Evolutionary conservation across 768 basidiomycete genomes (phyloP).

Genomic region (Trametes maxima): DNA sequence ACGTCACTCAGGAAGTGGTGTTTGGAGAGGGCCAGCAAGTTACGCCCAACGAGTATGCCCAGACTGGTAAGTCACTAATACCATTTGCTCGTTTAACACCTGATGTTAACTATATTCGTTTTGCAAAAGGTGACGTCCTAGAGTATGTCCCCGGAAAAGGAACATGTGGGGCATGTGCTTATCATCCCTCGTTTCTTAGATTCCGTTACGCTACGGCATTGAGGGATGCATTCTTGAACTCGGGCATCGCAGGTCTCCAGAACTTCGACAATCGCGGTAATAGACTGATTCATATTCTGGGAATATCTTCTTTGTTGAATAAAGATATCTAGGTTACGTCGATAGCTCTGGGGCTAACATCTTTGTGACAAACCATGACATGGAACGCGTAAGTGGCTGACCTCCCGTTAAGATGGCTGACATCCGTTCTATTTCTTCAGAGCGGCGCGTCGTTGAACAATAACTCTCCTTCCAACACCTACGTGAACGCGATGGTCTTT

Average conservation of each 20-base stretch:
- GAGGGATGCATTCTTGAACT: constrained; percentile 51
- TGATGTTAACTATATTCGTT: not conserved
- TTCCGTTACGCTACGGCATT: constrained; percentile 63
- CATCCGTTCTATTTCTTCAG: constrained; percentile 27
- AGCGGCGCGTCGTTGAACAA: constrained; percentile 56
- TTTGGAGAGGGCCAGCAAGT: constrained; percentile 52
- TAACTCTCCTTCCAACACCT: constrained; percentile 65
- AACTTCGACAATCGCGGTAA: constrained; percentile 53
- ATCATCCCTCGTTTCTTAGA: constrained; percentile 18
- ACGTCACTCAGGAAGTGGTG: constrained; percentile 64
- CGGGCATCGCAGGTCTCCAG: constrained; percentile 54
- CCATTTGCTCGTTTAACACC: not conserved
- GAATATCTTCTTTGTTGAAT: not conserved
- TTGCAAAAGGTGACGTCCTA: constrained; percentile 55
- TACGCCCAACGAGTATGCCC: constrained; percentile 57
- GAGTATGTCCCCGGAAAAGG: constrained; percentile 39
- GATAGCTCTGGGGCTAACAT: constrained; percentile 55
- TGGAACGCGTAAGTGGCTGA: constrained; percentile 48
- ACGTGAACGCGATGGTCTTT: constrained; percentile 60
- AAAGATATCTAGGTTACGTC: constrained; percentile 54
- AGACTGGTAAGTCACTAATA: constrained; percentile 42
- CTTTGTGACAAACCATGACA: constrained; percentile 73
- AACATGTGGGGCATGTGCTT: not conserved
- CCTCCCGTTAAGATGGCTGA: not conserved
- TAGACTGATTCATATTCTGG: not conserved